These are phyloP conservation scores for Hirsutella thompsonii DNA, from an alignment of 2,329 filamentous ascomycete species.

Conservation along the genomic window DNA sequence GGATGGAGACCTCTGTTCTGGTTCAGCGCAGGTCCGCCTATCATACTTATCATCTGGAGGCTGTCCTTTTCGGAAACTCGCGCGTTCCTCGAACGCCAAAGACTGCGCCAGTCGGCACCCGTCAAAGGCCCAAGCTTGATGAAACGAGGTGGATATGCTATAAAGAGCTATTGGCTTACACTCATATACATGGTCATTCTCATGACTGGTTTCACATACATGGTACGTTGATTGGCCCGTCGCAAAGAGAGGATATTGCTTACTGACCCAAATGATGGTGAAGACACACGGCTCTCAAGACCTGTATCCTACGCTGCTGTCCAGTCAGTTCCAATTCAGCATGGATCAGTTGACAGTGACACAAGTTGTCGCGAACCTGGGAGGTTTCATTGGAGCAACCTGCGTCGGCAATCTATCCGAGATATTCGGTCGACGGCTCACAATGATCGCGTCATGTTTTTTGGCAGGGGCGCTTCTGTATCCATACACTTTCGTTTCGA, in stretches of 20 bases:
- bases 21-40: conserved; percentile 73
- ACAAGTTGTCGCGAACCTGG: conserved; percentile 59
- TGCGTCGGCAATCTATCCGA: conserved; percentile 54
- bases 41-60: conserved; percentile 70
- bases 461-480: conserved; percentile 67
- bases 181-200: conserved; percentile 71
- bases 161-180: conserved; percentile 69
- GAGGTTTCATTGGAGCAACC: conserved; percentile 56
- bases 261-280: neutral
- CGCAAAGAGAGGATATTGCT: neutral
- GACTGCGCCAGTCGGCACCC: conserved; percentile 34
- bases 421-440: conserved; percentile 55
- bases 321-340: conserved; percentile 39
- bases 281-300: conserved; percentile 54
- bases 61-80: conserved; percentile 68
- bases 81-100: conserved; percentile 54
- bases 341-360: conserved; percentile 51
- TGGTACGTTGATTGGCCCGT: conserved; percentile 30
- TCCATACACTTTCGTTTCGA: conserved; percentile 62
- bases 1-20: conserved; percentile 80
- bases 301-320: conserved; percentile 48
- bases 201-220: conserved; percentile 88
- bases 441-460: conserved; percentile 50
- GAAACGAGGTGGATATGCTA: conserved; percentile 61
- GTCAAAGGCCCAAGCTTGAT: conserved; percentile 48